These are phyloP conservation scores for Malus asiatica DNA, from an alignment of 306 rosid genomes.

Conservation along the genomic window DNA sequence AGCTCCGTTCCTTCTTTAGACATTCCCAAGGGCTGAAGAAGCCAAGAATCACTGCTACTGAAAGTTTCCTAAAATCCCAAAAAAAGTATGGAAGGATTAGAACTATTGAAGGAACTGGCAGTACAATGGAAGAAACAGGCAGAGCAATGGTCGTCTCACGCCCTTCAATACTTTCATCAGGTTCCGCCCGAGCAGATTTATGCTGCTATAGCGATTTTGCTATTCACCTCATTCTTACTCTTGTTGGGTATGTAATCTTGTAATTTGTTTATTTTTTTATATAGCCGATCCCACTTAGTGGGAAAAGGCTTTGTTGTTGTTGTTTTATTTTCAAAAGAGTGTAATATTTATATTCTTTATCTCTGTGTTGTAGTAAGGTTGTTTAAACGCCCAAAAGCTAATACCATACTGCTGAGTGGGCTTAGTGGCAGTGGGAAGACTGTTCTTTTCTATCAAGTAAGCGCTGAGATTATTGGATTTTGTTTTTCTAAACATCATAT, in stretches of 20 bases:
- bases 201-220: constrained; percentile 39
- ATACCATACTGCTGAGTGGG: constrained; percentile 74
- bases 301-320: too few species aligned
- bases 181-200: constrained; percentile 61
- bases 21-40: neutral
- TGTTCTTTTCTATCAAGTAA: constrained; percentile 76
- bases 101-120: constrained; percentile 46
- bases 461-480: neutral
- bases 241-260: constrained; percentile 25
- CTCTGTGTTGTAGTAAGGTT: constrained; percentile 47
- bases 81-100: constrained; percentile 11
- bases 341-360: neutral
- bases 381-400: constrained; percentile 57
- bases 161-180: constrained; percentile 29
- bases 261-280: too few species aligned
- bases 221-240: constrained; percentile 44
- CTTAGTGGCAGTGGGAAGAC: constrained; percentile 86
- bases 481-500: neutral
- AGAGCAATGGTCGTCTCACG: neutral
- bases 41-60: too few species aligned
- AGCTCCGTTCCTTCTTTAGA: neutral
- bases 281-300: too few species aligned
- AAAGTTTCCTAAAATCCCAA: neutral
- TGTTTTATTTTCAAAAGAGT: neutral
- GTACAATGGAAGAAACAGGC: neutral